Percentiles rank a stretch among this genome's conserved stretches.
phyloP scores from a whole-genome alignment of 1,284 basidiomycete species.

The Hortiboletus rubellus region DNA sequence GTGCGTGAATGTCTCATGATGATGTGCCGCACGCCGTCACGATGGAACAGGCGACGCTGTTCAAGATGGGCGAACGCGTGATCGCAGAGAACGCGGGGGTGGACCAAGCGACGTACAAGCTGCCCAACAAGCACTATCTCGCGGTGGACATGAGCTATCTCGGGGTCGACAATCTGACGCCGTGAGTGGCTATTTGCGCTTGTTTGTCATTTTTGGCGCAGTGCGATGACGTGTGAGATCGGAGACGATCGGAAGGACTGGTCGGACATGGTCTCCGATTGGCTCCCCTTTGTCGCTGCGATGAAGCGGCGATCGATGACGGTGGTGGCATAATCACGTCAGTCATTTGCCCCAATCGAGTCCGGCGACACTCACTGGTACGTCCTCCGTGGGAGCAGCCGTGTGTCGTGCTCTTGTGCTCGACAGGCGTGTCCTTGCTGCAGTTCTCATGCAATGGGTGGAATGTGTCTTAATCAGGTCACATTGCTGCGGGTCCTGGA shows the following conservation, averaged over 20 bases:
- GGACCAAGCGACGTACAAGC: constrained; percentile 64
- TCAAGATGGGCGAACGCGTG: constrained; percentile 82
- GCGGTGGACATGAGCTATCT: constrained; percentile 76
- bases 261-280: constrained; percentile 11
- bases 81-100: constrained; percentile 67
- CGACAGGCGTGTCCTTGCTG: background rate
- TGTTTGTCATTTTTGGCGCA: background rate
- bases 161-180: constrained; percentile 52
- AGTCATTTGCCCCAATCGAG: constrained; percentile 7
- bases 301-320: constrained; percentile 30
- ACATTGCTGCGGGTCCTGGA: constrained; percentile 11
- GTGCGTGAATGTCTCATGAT: constrained; percentile 39
- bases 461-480: constrained; percentile 3
- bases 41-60: constrained; percentile 73
- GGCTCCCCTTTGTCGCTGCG: constrained; percentile 4
- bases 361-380: background rate
- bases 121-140: constrained; percentile 96
- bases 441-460: constrained; percentile 5
- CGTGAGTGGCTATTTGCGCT: constrained; percentile 37
- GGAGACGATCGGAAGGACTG: constrained; percentile 12
- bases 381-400: constrained; percentile 20
- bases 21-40: background rate
- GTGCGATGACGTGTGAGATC: constrained; percentile 26
- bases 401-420: background rate
- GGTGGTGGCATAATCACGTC: constrained; percentile 31